These are phyloP conservation scores for Aschersonia sp. DNA, from an alignment of 2,329 filamentous ascomycete genomes.

Conservation along the genomic window DNA sequence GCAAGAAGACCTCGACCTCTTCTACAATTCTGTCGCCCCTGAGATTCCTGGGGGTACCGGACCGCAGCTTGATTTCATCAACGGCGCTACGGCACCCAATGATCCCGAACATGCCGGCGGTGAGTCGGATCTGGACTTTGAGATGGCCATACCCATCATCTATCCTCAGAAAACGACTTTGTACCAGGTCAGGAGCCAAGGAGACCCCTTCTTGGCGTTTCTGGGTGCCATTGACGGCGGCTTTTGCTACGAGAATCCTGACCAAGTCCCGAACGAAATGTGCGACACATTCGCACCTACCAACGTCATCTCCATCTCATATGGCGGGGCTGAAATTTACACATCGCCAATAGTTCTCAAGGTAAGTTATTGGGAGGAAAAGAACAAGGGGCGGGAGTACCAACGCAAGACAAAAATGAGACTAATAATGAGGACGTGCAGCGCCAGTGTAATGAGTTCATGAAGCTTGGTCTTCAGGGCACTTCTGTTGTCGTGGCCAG, in stretches of 20 bases:
- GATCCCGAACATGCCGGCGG: slow-evolving; percentile 14
- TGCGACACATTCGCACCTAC: slow-evolving; percentile 15
- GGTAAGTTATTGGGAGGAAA: background rate
- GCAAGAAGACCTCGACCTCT: slow-evolving; percentile 31
- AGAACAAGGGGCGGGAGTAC: background rate
- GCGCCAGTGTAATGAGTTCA: slow-evolving; percentile 25
- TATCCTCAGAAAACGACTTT: slow-evolving; percentile 35
- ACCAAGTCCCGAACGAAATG: slow-evolving; percentile 21
- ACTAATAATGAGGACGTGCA: slow-evolving; percentile 7
- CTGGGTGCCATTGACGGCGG: slow-evolving; percentile 34
- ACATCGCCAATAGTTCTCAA: slow-evolving; percentile 29
- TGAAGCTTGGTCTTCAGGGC: slow-evolving; percentile 30
- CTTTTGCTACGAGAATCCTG: slow-evolving; percentile 36
- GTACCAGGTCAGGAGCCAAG: slow-evolving; percentile 25
- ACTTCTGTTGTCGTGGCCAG: slow-evolving; percentile 24
- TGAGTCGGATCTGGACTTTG: slow-evolving; percentile 39
- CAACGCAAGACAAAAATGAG: background rate
- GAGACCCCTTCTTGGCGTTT: slow-evolving; percentile 26
- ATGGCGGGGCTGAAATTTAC: slow-evolving; percentile 13
- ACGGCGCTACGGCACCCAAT: slow-evolving; percentile 29
- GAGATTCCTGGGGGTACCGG: slow-evolving; percentile 24
- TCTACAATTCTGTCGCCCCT: slow-evolving; percentile 28
- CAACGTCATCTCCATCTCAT: slow-evolving; percentile 25
- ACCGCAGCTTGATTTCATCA: slow-evolving; percentile 30
- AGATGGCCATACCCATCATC: slow-evolving; percentile 36